These are phyloP conservation scores for Ceratocystis lukuohia DNA, from an alignment of 2,329 filamentous ascomycete species.

Conservation along the genomic window DNA sequence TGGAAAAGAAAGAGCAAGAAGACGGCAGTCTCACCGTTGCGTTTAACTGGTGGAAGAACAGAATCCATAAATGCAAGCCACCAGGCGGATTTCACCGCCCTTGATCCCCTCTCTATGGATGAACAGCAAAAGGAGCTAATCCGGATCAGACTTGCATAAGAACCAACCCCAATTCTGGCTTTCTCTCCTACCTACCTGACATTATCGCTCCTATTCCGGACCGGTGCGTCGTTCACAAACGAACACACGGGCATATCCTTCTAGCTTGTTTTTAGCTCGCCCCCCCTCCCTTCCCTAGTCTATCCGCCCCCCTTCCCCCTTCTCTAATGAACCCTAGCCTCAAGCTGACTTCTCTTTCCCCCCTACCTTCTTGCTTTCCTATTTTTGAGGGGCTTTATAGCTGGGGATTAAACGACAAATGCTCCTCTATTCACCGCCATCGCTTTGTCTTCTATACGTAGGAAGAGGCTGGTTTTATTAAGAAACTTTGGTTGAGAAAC, in stretches of 20 bases:
- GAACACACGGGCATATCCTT: not conserved
- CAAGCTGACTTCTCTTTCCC: not conserved
- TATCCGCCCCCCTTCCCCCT: not conserved
- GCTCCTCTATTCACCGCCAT: not conserved
- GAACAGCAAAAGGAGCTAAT: not conserved
- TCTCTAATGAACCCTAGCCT: not conserved
- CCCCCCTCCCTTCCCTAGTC: not conserved
- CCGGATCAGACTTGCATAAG: no score
- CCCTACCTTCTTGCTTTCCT: no score
- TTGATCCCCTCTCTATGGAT: not conserved
- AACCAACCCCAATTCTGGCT: no score
- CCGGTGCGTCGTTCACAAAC: not conserved
- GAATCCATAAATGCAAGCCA: not conserved
- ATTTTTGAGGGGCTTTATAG: not conserved
- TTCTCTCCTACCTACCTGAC: not conserved
- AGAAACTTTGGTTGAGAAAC: not conserved
- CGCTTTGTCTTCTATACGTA: not conserved
- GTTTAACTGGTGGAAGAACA: conserved; percentile 5
- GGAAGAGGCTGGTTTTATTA: not conserved
- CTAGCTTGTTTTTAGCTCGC: not conserved
- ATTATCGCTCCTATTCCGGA: conserved; percentile 1
- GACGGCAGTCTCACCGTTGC: not conserved
- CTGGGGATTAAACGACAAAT: not conserved
- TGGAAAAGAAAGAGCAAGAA: not conserved
- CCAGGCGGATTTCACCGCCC: not conserved